Evolutionary conservation across 306 rosid genomes (phyloP), one percentile per base, ranked within the genome.

Genomic region (Pyrus bretschneideri): DNA sequence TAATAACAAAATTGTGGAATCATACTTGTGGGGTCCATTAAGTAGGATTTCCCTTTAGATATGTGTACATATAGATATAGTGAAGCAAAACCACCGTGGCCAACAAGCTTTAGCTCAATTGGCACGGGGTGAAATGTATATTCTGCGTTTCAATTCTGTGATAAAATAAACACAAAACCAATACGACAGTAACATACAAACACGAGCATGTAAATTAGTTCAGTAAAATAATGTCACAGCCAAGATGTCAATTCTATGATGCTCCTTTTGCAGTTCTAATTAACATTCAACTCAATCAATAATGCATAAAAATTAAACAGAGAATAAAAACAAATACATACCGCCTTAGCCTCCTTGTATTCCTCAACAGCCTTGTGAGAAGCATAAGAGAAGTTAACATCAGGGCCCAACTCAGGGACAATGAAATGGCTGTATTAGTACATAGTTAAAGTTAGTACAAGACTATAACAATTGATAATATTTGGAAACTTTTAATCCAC

Each of bases 321-420:
- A 73, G 23, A 52, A 52, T 14, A 19, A 52, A 51, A 9, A 64
- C 9, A 54, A 15, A 72, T 9, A 84, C 97, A 40, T 88, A 93
- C 98, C 83, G 91, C 93, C 86, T 93, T 93, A 78, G 98, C 98
- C 81, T 93, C 98, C 91, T 93, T 89, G 93, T 89, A 93, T 74
- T 93, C 98, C 2, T 86, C 81, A 19, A 93, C 93, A 8, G 98
- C 98, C 90, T 93, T 93, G 92, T 93, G 98, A 19, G 98, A 93
- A 69, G 98, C 70, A 69, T 93, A 93, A 11, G 87, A 81, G 76
- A 93, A 93, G 3, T 88, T 88, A 69, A 91, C 91, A 7, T 89
- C 92, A 46, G 97, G 98, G 46, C 98, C 97, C 88, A 93, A 81
- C 69, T 93, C 98, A 1, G 98, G 98, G 81, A 93, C 97, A 81